Conservation (phyloP, 257 asterid species). For the Mitragyna speciosa region DNA sequence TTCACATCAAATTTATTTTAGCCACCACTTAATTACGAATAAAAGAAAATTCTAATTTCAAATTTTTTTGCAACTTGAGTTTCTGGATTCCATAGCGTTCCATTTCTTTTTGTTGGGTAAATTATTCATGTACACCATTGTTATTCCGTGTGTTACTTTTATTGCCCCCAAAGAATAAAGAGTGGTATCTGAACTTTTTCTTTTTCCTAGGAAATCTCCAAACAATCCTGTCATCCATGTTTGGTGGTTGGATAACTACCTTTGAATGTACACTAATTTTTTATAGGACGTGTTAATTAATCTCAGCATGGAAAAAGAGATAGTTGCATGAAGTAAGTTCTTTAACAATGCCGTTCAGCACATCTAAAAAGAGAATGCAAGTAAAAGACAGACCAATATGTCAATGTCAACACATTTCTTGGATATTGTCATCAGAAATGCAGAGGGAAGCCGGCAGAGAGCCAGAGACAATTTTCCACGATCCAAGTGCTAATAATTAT, state of each 20-base stretch:
- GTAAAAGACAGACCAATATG: background rate
- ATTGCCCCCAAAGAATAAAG: background rate
- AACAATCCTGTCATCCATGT: background rate
- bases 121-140: background rate
- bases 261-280: no score
- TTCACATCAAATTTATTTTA: no score
- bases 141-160: background rate
- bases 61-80: background rate
- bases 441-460: background rate
- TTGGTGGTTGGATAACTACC: background rate
- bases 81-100: background rate
- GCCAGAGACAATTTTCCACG: background rate
- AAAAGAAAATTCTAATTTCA: background rate
- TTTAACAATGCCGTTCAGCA: background rate
- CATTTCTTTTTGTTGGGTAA: background rate
- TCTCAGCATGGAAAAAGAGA: background rate
- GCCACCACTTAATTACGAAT: no score
- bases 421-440: background rate
- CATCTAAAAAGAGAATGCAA: background rate
- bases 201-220: background rate
- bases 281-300: no score
- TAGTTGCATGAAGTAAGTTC: background rate
- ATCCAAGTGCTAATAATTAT: background rate
- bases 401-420: constrained; percentile 11
- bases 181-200: background rate